Conservation (phyloP, 2,329 filamentous ascomycete genomes). For the Aureobasidium sp. region DNA sequence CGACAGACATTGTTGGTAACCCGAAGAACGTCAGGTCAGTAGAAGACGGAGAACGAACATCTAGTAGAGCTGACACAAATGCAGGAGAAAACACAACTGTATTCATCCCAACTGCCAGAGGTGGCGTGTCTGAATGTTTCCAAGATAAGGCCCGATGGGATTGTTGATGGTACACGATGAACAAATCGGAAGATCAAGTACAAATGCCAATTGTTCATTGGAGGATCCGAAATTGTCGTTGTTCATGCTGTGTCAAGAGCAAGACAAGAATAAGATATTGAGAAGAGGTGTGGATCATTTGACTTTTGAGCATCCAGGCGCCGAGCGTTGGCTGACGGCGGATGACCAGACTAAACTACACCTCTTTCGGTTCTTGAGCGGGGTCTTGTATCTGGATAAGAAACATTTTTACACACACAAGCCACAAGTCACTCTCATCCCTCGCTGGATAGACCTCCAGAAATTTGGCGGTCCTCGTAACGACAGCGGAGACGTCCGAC, state of each 20-base stretch:
- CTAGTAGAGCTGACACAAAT: background rate
- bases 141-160: too few species aligned
- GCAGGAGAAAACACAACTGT: slow-evolving; percentile 12
- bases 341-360: background rate
- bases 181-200: background rate
- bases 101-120: slow-evolving; percentile 3
- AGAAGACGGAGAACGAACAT: background rate
- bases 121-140: background rate
- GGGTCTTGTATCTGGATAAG: background rate
- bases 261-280: background rate
- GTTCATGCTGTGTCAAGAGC: background rate
- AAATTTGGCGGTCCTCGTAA: background rate
- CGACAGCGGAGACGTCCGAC: background rate
- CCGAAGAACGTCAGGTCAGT: slow-evolving; percentile 9
- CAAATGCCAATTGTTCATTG: background rate
- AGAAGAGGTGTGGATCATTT: background rate
- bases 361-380: background rate
- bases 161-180: too few species aligned
- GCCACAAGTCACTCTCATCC: background rate
- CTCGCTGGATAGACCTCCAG: background rate
- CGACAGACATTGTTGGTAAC: background rate
- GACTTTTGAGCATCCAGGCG: background rate
- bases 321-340: background rate
- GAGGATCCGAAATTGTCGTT: background rate
- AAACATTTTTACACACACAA: background rate